A percentile compares a stretch with the other conserved stretches of the same genome.
Evolutionary conservation across 495 filamentous ascomycete species (phyloP).

Genomic region (Rostrohypoxylon terebratum): DNA sequence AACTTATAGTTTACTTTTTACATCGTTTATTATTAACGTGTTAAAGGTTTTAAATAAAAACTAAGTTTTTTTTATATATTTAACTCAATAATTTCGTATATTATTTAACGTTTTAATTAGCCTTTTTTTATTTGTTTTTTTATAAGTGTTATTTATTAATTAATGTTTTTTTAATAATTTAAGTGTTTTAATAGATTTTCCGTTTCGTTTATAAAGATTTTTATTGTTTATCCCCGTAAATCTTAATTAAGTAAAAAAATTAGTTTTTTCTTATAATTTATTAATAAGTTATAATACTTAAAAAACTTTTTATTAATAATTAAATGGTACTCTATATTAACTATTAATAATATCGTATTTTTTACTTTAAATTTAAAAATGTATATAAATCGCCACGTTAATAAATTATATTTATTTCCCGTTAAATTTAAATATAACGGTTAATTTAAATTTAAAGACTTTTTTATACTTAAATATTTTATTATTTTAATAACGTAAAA

Average conservation of each 20-base stretch:
- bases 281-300: neutral
- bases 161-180: neutral
- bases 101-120: too few relatives aligned
- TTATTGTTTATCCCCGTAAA: neutral
- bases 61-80: neutral
- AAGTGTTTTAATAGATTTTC: neutral
- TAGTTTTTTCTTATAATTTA: neutral
- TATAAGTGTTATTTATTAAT: neutral
- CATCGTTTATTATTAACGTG: neutral
- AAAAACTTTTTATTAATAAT: too few relatives aligned
- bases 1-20: neutral
- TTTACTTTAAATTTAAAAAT: too few relatives aligned
- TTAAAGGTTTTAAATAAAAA: neutral
- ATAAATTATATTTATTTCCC: too few relatives aligned
- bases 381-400: too few relatives aligned
- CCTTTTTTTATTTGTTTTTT: neutral
- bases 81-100: neutral
- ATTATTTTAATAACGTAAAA: too few relatives aligned
- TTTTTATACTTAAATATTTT: too few relatives aligned
- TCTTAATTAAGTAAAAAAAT: neutral
- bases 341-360: too few relatives aligned
- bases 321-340: too few relatives aligned
- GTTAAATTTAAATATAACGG: too few relatives aligned
- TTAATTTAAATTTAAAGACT: too few relatives aligned
- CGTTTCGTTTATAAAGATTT: neutral